phyloP scores from a whole-genome alignment of 306 rosid species.

The Cyamopsis tetragonoloba region DNA sequence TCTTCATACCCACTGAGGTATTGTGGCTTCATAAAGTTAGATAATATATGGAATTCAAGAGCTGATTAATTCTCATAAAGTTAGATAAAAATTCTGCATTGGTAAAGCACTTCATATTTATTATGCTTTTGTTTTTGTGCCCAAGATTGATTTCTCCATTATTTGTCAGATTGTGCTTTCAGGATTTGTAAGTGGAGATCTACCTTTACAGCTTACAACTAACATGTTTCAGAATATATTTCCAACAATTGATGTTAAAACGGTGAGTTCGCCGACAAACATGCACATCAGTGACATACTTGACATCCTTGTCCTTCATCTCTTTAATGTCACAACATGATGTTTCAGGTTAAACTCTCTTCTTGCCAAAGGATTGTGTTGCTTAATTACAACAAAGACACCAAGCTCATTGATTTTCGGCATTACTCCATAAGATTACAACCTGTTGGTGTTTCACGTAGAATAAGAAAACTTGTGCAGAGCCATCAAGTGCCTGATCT shows the following conservation, averaged over 20 bases:
- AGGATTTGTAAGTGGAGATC: conserved; percentile 78
- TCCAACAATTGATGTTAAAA: conserved; percentile 90
- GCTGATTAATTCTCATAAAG: not conserved
- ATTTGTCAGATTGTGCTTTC: conserved; percentile 84
- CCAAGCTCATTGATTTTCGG: conserved; percentile 84
- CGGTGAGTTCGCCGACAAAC: conserved; percentile 53
- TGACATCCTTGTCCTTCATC: not conserved
- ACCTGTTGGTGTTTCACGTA: conserved; percentile 92
- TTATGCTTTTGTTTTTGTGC: not conserved
- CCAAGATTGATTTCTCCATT: not conserved
- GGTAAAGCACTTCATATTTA: no score
- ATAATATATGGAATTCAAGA: not conserved
- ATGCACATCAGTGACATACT: not conserved
- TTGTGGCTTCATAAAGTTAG: not conserved
- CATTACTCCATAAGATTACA: conserved; percentile 90
- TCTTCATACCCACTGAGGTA: not conserved
- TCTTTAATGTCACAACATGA: conserved; percentile 16
- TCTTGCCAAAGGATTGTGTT: conserved; percentile 93
- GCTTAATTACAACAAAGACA: conserved; percentile 90
- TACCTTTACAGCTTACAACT: conserved; percentile 68
- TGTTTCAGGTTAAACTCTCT: conserved; percentile 77
- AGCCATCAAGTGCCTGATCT: conserved; percentile 88
- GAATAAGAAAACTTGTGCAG: conserved; percentile 87
- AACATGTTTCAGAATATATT: conserved; percentile 88
- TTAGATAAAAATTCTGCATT: no score